Evolutionary conservation across 2,329 filamentous ascomycete species (phyloP).

Genomic region (Hortaea sp.): DNA sequence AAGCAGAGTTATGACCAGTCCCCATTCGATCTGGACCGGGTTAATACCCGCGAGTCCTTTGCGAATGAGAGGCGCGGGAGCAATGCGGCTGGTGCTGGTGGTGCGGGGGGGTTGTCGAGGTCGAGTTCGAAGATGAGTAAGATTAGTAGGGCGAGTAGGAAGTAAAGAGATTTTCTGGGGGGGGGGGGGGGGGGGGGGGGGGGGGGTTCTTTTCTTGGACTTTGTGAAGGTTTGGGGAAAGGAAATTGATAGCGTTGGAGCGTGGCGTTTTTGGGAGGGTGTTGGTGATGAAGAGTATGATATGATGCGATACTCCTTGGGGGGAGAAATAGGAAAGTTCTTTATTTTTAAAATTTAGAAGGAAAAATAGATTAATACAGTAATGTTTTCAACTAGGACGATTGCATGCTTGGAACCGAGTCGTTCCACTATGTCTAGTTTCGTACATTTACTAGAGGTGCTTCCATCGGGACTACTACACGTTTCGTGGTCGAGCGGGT

Average conservation of each 20-base stretch:
- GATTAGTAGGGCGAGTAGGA: background rate
- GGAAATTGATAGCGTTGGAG: background rate
- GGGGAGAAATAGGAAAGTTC: too few relatives aligned
- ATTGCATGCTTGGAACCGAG: too few relatives aligned
- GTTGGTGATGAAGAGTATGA: background rate
- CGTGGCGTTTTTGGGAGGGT: background rate
- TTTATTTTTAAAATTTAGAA: too few relatives aligned
- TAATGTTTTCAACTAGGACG: too few relatives aligned
- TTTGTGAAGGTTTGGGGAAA: background rate
- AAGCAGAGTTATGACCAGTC: slow-evolving; percentile 28
- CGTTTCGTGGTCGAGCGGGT: too few relatives aligned
- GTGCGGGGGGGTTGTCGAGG: slow-evolving; percentile 1
- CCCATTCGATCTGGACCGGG: slow-evolving; percentile 40
- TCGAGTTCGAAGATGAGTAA: slow-evolving; percentile 6
- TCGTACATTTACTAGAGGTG: too few relatives aligned
- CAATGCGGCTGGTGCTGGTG: background rate
- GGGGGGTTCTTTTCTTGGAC: too few relatives aligned
- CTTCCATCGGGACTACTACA: too few relatives aligned
- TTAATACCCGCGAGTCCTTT: slow-evolving; percentile 40
- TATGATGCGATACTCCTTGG: too few relatives aligned
- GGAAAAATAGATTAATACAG: too few relatives aligned
- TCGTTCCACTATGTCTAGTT: too few relatives aligned
- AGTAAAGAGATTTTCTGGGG: background rate
- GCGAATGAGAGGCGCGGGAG: slow-evolving; percentile 6
- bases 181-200: too few relatives aligned